phyloP scores from a whole-genome alignment of 306 rosid species.

The Luffa aegyptiaca region DNA sequence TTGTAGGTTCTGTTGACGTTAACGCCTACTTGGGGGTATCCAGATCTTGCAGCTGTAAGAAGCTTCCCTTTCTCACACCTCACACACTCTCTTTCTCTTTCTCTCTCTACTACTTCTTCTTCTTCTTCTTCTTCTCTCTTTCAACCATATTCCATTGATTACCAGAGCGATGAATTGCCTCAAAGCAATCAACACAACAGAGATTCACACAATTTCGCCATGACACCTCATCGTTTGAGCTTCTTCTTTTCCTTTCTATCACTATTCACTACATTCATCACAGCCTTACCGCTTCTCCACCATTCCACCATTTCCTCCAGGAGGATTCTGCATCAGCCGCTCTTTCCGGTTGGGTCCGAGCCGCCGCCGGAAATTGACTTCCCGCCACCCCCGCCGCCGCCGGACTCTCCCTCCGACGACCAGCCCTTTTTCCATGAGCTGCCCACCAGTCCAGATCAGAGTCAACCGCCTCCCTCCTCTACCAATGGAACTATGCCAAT shows the following conservation, averaged over 20 bases:
- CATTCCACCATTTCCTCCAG: constrained; percentile 8
- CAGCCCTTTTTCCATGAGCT: constrained; percentile 1
- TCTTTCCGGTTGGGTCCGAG: constrained; percentile 6
- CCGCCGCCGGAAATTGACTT: constrained; percentile 9
- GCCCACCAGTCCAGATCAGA: constrained; percentile 1
- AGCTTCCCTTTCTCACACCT: constrained; percentile 6
- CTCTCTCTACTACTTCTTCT: background rate
- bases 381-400: constrained; percentile 22
- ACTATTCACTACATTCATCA: background rate
- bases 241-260: background rate
- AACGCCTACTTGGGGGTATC: background rate
- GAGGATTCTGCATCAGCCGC: constrained; percentile 79
- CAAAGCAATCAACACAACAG: background rate
- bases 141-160: background rate
- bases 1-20: background rate
- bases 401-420: constrained; percentile 18
- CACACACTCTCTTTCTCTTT: background rate
- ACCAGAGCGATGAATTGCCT: background rate
- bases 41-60: constrained; percentile 10
- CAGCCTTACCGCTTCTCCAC: background rate
- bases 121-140: background rate
- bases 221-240: background rate
- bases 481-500: constrained; percentile 37
- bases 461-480: constrained; percentile 31
- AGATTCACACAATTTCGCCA: background rate